Conservation (phyloP, 768 basidiomycete species). For the Trametes villosa region DNA sequence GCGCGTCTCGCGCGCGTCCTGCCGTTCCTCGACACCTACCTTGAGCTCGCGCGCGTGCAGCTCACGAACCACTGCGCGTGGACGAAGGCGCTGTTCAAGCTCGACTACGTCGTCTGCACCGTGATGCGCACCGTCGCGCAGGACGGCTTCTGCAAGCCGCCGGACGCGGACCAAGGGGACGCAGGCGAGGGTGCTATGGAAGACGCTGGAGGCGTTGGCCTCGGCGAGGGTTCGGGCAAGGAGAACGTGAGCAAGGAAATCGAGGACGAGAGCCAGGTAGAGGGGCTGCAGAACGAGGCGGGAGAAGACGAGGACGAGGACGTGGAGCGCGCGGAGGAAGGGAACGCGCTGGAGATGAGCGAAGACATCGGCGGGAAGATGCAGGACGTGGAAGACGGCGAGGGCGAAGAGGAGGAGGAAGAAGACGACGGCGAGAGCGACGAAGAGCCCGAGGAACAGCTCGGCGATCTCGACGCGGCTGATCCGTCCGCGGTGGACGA, state of each 20-base stretch:
- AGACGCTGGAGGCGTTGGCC: constrained; percentile 73
- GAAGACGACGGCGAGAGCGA: constrained; percentile 57
- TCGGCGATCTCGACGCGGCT: constrained; percentile 79
- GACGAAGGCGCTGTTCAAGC: constrained; percentile 82
- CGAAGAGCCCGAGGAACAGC: constrained; percentile 77
- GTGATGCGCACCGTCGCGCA: constrained; percentile 73
- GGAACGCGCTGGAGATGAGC: constrained; percentile 88
- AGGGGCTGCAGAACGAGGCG: constrained; percentile 87
- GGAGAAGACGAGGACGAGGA: constrained; percentile 49
- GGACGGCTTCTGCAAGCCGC: constrained; percentile 93
- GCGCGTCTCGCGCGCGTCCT: constrained; percentile 50
- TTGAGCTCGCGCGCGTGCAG: constrained; percentile 58
- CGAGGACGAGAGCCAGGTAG: constrained; percentile 95
- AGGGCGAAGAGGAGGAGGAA: constrained; percentile 47
- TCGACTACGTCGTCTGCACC: constrained; percentile 77
- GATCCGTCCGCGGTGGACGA: constrained; percentile 91
- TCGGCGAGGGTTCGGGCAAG: constrained; percentile 83
- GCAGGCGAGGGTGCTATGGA: constrained; percentile 51
- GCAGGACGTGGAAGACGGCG: constrained; percentile 80
- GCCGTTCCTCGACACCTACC: constrained; percentile 77
- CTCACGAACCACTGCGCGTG: constrained; percentile 62
- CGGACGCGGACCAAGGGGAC: constrained; percentile 64
- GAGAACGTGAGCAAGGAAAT: constrained; percentile 95
- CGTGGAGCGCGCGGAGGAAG: constrained; percentile 55
- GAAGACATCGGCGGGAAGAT: constrained; percentile 87